Evolutionary conservation across 2,329 filamentous ascomycete genomes (phyloP).

Genomic region (Emergomyces pasteurianus): DNA sequence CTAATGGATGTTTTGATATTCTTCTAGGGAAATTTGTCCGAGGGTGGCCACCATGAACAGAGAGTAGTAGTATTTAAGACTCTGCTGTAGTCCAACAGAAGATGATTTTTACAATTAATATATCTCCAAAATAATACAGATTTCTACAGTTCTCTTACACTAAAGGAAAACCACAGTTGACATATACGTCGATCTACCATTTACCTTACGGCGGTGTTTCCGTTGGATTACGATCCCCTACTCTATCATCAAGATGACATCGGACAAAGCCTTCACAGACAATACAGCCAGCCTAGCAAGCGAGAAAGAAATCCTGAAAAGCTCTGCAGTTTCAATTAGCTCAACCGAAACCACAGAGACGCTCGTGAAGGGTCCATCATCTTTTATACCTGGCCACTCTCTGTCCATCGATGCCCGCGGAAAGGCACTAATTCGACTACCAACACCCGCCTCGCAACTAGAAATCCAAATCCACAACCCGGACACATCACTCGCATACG

Average conservation of each 20-base stretch:
- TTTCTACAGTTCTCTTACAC: not conserved
- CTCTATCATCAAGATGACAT: not conserved
- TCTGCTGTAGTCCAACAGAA: not conserved
- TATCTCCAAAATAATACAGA: not conserved
- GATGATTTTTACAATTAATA: not conserved
- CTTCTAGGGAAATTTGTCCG: not conserved
- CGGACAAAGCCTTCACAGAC: not conserved
- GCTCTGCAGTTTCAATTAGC: constrained; percentile 6
- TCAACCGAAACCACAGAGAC: constrained; percentile 5
- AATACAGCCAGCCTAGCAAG: not conserved
- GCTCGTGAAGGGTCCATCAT: not conserved
- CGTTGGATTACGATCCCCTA: not conserved
- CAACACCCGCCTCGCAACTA: constrained; percentile 28
- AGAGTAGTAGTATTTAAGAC: not conserved
- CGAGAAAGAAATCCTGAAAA: constrained; percentile 7
- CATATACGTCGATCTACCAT: not conserved
- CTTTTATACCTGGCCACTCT: constrained; percentile 6
- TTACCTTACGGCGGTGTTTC: not conserved
- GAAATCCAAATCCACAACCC: constrained; percentile 23
- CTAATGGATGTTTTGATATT: not conserved
- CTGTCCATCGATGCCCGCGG: constrained; percentile 19
- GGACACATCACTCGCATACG: constrained; percentile 36
- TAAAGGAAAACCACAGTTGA: not conserved
- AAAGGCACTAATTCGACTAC: constrained; percentile 18
- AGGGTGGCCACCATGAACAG: not conserved